These are phyloP conservation scores for Marchantia paleacea DNA, from an alignment of 225 moss, liverwort and hornwort species.

Conservation along the genomic window DNA sequence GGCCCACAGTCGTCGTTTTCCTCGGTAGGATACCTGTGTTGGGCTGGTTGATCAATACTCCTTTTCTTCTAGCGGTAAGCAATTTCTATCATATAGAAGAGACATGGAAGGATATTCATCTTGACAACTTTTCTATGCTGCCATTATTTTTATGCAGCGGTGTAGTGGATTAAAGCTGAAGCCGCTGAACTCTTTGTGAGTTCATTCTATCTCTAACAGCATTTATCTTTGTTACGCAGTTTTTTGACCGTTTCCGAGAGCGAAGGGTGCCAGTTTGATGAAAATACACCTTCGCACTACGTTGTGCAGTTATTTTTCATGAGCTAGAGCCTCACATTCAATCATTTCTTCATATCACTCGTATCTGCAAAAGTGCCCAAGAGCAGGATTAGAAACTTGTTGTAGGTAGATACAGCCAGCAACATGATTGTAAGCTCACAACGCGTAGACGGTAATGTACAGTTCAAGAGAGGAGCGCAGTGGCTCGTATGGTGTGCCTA, in stretches of 20 bases:
- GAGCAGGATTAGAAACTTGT: constrained; percentile 4
- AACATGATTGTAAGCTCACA: not conserved
- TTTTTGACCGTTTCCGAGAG: constrained; percentile 92
- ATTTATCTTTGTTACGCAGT: constrained; percentile 51
- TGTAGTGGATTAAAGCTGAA: not conserved
- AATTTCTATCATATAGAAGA: not conserved
- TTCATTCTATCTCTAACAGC: not conserved
- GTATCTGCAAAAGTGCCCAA: not conserved
- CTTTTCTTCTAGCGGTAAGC: constrained; percentile 72
- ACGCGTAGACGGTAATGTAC: constrained; percentile 9
- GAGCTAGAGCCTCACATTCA: constrained; percentile 1
- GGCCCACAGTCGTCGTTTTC: constrained; percentile 94
- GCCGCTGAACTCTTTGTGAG: not conserved
- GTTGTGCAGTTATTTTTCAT: not conserved
- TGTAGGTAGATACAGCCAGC: not conserved
- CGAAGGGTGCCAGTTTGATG: constrained; percentile 91
- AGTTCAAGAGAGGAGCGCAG: constrained; percentile 11
- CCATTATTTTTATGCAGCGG: too few relatives aligned
- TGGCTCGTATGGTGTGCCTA: not conserved
- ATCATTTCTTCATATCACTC: not conserved
- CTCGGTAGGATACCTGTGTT: constrained; percentile 90
- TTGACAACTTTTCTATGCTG: too few relatives aligned
- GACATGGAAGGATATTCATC: not conserved
- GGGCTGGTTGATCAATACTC: constrained; percentile 76
- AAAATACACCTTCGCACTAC: not conserved